phyloP scores from a whole-genome alignment of 2,329 filamentous ascomycete genomes.

The Botrytis porri region DNA sequence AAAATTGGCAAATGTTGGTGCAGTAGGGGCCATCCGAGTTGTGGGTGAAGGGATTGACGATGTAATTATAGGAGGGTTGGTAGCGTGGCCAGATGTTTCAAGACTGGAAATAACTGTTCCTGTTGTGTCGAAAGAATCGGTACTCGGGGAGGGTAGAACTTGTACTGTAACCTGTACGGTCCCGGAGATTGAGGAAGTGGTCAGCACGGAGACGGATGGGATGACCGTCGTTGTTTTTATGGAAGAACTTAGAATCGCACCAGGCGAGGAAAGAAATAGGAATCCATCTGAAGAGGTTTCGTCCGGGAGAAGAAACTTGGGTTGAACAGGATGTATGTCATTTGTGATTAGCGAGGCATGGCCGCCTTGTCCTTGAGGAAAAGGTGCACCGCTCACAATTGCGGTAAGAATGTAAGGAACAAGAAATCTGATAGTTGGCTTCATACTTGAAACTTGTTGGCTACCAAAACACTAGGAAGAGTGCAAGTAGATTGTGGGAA shows the following conservation, averaged over 20 bases:
- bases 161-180: conserved; percentile 4
- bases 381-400: conserved; percentile 5
- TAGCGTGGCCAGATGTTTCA: conserved; percentile 4
- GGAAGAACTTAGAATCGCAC: conserved; percentile 2
- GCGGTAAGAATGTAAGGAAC: not conserved
- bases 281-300: conserved; percentile 4
- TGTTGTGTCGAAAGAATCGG: not conserved
- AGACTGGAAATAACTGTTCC: conserved; percentile 10
- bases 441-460: conserved; percentile 8
- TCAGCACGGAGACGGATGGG: conserved; percentile 5
- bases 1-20: conserved; percentile 3
- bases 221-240: conserved; percentile 1
- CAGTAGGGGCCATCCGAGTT: conserved; percentile 13
- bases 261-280: not conserved
- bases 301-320: not conserved
- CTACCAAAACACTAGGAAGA: not conserved
- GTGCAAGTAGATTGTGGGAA: not conserved
- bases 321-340: not conserved
- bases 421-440: conserved; percentile 1
- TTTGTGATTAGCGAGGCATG: not conserved
- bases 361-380: not conserved
- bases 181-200: not conserved
- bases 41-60: conserved; percentile 14
- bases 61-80: not conserved
- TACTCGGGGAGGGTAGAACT: conserved; percentile 3